Evolutionary conservation across 139 green algal species (phyloP), one percentile per base, ranked within the genome.

Genomic region (Haematococcus sp.): DNA sequence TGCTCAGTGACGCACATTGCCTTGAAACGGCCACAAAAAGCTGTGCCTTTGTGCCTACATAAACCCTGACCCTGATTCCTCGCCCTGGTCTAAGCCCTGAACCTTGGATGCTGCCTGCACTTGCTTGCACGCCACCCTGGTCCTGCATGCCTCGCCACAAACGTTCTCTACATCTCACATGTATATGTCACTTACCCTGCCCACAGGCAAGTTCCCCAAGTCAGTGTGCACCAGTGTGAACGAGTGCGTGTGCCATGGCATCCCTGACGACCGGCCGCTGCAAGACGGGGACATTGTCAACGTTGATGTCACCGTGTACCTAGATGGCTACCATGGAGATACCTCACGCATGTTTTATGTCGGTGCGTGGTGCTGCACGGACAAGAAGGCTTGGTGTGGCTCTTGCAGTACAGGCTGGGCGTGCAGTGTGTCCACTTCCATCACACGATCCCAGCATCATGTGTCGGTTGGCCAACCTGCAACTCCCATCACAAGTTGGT

Each of bases 201-300:
- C 7, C 25, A 1, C 74, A 80, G 84, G 91, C 61, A 85, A 84
- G 34, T 98, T 99, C 75, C 95, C 95, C 54, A 98, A 99, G 84
- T 90, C 72, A 31, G 95, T 99, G n/a, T 99, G 95, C 88, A 99
- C 95, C 34, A 92, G 78, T 1, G 85, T 99, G 15, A 99, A 99
- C 81, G 95, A 99, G 83, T 96, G 89, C 78, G 91, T 98, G 27
- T 98, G 95, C 81, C 95, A 98, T 80, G 95, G 92, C 63, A 88
- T 90, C 52, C 84, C 84, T n/a, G 84, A 89, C 75, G 70, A 70
- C 56, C 68, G 79, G 56, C 67, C 73, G n/a, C 35, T 79, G 31
- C n/a, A 83, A 31, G 86, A 95, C 19, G 95, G 94, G 1, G 95
- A 98, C 86, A 96, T 98, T 67, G 59, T 98, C 58, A 99, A 98